Base-by-base conservation (phyloP, 2,329 filamentous ascomycete species). In the Hypoxylon sp. region DNA sequence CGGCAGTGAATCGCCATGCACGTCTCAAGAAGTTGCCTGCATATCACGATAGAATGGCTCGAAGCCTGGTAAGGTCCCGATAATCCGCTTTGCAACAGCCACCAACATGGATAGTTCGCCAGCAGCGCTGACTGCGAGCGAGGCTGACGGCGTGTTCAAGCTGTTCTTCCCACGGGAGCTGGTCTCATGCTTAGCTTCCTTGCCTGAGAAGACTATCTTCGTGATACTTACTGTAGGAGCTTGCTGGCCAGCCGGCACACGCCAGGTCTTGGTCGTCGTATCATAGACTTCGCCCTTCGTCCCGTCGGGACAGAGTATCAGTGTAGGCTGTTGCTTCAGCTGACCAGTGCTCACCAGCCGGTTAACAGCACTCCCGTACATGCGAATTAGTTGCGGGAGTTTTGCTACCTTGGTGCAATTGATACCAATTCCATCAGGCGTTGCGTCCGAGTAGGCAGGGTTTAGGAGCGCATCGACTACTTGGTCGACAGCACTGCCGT, bases 351-450 rank as follows among this genome's bases (percentile, higher is more conserved):
- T 48, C 1, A 78, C 53, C 63, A 84, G 48, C n/a, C 55, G 61
- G 8, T 60, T 55, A 13, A 86, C 69, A 7, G 75, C 78, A 3
- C 73, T 75, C 65, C 88, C 84, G 47, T 83, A 88, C 45, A 81
- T 75, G 15, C 71, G 73, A 15, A 91, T 73, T 13, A 89, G 72
- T 0, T 73, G 68, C 2, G 81, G 79, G 24, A 91, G 76, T 69
- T 88, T 86, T 46, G 81, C 78, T 27, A 90, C 80, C 70, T 88
- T 89, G 31, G 82, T 89, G 71, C 87, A 90, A 72, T 90, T 90
- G 67, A 90, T 81, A 1, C 88, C 87, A 20, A 90, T 78, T 0
- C 83, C 87, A 82, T 83, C 87, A 0, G 87, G 87, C 3, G 72
- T 29, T 48, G 64, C 35, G 9, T 60, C 52, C 0, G 63, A 58